phyloP scores from a whole-genome alignment of 2,329 filamentous ascomycete genomes.

The Talaromyces albobiverticillius region DNA sequence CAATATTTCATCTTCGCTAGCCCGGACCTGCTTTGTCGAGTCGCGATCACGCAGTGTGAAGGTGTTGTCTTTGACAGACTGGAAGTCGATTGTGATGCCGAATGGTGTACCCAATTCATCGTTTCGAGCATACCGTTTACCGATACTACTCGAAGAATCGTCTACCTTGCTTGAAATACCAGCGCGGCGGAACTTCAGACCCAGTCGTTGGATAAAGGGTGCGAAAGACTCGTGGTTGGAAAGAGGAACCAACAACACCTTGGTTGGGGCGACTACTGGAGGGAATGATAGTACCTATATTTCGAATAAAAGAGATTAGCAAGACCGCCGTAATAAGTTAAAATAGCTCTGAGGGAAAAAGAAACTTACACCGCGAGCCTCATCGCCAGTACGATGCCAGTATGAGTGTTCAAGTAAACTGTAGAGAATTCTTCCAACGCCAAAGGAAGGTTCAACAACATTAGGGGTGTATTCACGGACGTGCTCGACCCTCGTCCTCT shows the following conservation, averaged over 20 bases:
- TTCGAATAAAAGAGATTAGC: conserved; percentile 6
- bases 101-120: conserved; percentile 94
- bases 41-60: conserved; percentile 89
- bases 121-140: conserved; percentile 91
- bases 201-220: conserved; percentile 70
- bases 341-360: not conserved
- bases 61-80: conserved; percentile 82
- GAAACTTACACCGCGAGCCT: conserved; percentile 76
- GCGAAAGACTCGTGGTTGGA: conserved; percentile 78
- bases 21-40: conserved; percentile 85
- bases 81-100: conserved; percentile 93
- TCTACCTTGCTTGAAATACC: conserved; percentile 84
- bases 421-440: conserved; percentile 93
- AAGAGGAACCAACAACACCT: conserved; percentile 87
- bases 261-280: conserved; percentile 81
- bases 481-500: conserved; percentile 77
- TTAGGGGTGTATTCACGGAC: conserved; percentile 90
- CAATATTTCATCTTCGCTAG: conserved; percentile 74
- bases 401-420: conserved; percentile 90
- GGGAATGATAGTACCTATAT: conserved; percentile 70
- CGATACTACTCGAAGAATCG: conserved; percentile 86
- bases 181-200: conserved; percentile 69
- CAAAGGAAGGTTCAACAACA: conserved; percentile 95
- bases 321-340: not conserved
- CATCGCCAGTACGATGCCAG: conserved; percentile 83